Evolutionary conservation across 192 early-diverging fungal species (phyloP), one percentile per base, ranked within the genome.

Genomic region (Podila epigama): DNA sequence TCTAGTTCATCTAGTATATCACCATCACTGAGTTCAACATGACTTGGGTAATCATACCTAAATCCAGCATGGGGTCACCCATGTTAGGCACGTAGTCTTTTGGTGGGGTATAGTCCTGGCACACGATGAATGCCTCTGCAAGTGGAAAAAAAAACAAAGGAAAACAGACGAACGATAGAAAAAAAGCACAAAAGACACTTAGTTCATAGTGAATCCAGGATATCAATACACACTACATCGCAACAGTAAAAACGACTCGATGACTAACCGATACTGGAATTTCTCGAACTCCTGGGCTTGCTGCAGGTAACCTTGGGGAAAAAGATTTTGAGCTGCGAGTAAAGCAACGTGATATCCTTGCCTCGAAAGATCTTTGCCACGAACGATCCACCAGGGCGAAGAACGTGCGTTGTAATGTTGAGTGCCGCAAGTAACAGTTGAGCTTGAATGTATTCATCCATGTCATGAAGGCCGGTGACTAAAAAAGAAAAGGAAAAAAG

Each of bases 371-470:
- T 99, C 80, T 99, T 99, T 56, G 98, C 96, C 27, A 98, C 91
- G 89, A 99, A 99, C 1, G 92, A 91, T 68, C 98, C 97, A 6
- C 97, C 95, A 0, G 85, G 89, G 10, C 89, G 86, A 57, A 99
- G 85, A 5, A 99, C 92, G 63, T 97, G 93, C 3, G 93, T 95
- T 58, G 97, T 97, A 79, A 99, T 99, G 75, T 98, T 98, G 60
- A 98, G 88, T 9, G 98, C 92, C 1, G 97, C 95, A 44, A 99
- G 83, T 48, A 98, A 82, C 11, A 99, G 87, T 79, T 99, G 97
- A 9, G 97, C 96, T 68, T 99, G 98, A 69, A 98, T 95, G 75
- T 97, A 99, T 82, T 99, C 98, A 84, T 99, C 98, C 88, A 98
- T 95, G 67, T 98, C 98, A 79, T 98, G 96, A 34, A 97, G 85